Evolutionary conservation across 805 yeast species (phyloP), one percentile per base, ranked within the genome.

Genomic region (Candida saitoana): DNA sequence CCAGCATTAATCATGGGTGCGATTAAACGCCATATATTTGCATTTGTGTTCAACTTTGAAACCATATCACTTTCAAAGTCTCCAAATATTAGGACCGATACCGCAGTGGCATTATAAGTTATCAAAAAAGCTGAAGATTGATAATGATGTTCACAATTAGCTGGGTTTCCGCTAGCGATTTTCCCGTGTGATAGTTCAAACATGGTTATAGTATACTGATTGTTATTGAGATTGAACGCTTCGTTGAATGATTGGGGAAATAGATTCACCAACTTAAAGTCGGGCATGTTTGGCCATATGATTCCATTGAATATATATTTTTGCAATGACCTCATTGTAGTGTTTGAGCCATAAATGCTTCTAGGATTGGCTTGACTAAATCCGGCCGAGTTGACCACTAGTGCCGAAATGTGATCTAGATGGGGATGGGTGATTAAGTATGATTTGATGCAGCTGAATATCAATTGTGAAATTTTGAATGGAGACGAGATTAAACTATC

Each of bases 381-480:
- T 12, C 73, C 69, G 0, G 96, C 87, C 2, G 90, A 77, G 55
- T 88, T 88, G 40, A 89, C 62, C 0, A 82, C 77, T 37, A 89
- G 55, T 0, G 84, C 86, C 7, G 75, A 57, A 11, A 87, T 69
- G 57, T 89, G 97, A 59, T 89, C 97, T 39, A 89, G 56, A 60
- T 89, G 97, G 0, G 91, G 78, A 60, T 89, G 97, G 1, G 96
- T 78, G 19, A 89, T 73, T 37, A 82, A 64, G 48, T 73, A 78
- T 24, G 65, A 65, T 5, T 63, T 55, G 2, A 81, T 55, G 18
- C 43, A 35, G n/a, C 52, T 48, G 38, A 48, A 55, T 34, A 33
- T 40, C 25, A 31, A 40, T 40, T 37, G 54, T 16, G 75, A 55
- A 17, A 56, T 40, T 38, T 57, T 50, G 39, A 62, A 57, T 7